A percentile compares a stretch with the other conserved stretches of the same genome.
Evolutionary conservation across 2,329 filamentous ascomycete genomes (phyloP).

Genomic region (Aspergillus pseudoterreus): DNA sequence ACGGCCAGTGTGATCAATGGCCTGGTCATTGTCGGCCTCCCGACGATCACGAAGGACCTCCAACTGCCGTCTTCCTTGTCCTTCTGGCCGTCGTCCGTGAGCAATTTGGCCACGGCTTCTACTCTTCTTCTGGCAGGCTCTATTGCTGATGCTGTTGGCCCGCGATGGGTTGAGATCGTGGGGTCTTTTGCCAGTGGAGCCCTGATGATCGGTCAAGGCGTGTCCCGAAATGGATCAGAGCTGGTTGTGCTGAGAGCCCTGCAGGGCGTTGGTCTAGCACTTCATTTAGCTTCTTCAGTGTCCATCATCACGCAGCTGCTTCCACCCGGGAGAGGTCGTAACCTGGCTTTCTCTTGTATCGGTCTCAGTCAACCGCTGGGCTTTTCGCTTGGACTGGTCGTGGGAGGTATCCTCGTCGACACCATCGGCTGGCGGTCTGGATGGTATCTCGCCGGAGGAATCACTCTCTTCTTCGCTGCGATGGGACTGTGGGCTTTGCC

Average conservation of each 20-base stretch:
- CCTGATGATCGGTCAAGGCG: slow-evolving; percentile 45
- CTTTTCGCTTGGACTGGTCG: slow-evolving; percentile 49
- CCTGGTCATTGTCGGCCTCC: slow-evolving; percentile 41
- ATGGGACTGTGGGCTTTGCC: slow-evolving; percentile 41
- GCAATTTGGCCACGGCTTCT: slow-evolving; percentile 30
- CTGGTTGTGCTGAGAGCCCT: slow-evolving; percentile 48
- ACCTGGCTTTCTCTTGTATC: slow-evolving; percentile 51
- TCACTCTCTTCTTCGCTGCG: slow-evolving; percentile 40
- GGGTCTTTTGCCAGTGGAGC: slow-evolving; percentile 44
- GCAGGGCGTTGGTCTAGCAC: slow-evolving; percentile 44
- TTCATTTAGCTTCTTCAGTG: slow-evolving; percentile 49
- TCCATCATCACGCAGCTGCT: slow-evolving; percentile 48
- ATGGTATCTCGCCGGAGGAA: slow-evolving; percentile 47
- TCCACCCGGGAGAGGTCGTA: slow-evolving; percentile 45
- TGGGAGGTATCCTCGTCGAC: slow-evolving; percentile 42
- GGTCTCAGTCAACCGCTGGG: slow-evolving; percentile 51
- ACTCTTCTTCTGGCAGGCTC: slow-evolving; percentile 48
- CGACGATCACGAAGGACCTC: slow-evolving; percentile 38
- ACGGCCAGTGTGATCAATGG: slow-evolving; percentile 33
- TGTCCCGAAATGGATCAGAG: slow-evolving; percentile 38
- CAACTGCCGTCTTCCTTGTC: slow-evolving; percentile 20
- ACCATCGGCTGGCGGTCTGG: slow-evolving; percentile 51
- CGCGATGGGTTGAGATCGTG: slow-evolving; percentile 43
- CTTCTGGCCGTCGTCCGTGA: slow-evolving; percentile 28
- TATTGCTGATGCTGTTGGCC: slow-evolving; percentile 50